Percentiles rank a stretch among this genome's conserved stretches.
These are phyloP conservation scores for Retiboletus fuscus DNA, from an alignment of 1,284 basidiomycete species.

Conservation along the genomic window DNA sequence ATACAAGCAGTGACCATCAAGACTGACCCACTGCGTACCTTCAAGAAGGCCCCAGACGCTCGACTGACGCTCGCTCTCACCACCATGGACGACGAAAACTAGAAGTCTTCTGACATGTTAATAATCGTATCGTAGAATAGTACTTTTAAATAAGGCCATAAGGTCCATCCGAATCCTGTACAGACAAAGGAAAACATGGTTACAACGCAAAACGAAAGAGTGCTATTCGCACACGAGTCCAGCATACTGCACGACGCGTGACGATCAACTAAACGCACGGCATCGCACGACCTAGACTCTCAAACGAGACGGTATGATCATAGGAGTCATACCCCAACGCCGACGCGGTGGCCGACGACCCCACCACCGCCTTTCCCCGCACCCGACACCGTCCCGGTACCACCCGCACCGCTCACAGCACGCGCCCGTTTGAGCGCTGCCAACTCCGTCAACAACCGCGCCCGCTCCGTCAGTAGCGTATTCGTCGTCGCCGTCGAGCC, in stretches of 20 bases:
- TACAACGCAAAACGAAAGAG: not conserved
- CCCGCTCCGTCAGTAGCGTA: slow-evolving; percentile 45
- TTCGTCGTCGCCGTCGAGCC: slow-evolving; percentile 39
- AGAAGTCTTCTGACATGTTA: not conserved
- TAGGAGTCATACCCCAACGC: slow-evolving; percentile 23
- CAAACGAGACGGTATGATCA: not conserved
- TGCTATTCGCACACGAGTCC: not conserved
- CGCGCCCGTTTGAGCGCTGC: slow-evolving; percentile 43
- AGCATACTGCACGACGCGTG: not conserved
- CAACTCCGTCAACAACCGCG: slow-evolving; percentile 45
- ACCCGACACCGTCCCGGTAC: not conserved
- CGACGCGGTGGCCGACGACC: slow-evolving; percentile 12
- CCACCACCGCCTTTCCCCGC: not conserved
- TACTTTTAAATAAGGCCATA: not conserved
- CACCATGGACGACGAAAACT: too few relatives aligned
- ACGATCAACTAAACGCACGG: not conserved
- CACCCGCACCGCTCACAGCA: slow-evolving; percentile 23
- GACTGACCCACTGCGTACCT: too few relatives aligned
- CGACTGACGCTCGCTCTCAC: too few relatives aligned
- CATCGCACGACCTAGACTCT: not conserved
- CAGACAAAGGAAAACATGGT: not conserved
- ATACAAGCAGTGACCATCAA: too few relatives aligned
- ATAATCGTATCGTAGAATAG: not conserved
- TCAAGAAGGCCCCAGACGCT: too few relatives aligned
- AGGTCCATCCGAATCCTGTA: not conserved